Evolutionary conservation across 169 alveolate genomes (phyloP).

Genomic region (Eimeria zaria): DNA sequence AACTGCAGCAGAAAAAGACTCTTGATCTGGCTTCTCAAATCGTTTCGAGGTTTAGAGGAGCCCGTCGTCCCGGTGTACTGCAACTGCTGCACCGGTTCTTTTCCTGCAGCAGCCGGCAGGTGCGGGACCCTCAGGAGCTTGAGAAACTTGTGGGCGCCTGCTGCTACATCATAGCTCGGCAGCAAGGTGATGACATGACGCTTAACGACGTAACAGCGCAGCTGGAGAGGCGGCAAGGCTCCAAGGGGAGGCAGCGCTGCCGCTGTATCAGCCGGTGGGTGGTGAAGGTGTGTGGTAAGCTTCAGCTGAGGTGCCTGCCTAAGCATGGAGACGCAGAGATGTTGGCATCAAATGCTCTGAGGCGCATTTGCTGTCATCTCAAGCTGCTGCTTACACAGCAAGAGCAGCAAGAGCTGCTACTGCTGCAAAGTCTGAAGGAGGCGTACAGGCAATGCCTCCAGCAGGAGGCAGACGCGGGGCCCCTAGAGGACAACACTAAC

Average conservation of each 20-base stretch:
- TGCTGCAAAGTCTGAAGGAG: slow-evolving; percentile 55
- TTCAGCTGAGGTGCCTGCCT: slow-evolving; percentile 76
- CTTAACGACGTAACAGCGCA: slow-evolving; percentile 40
- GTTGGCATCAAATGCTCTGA: slow-evolving; percentile 50
- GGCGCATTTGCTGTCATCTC: slow-evolving; percentile 34
- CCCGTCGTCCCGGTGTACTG: slow-evolving; percentile 75
- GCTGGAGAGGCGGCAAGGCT: slow-evolving; percentile 62
- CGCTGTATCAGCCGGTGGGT: slow-evolving; percentile 72
- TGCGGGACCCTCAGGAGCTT: slow-evolving; percentile 73
- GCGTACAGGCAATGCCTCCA: slow-evolving; percentile 49
- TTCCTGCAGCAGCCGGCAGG: slow-evolving; percentile 67
- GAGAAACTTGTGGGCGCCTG: slow-evolving; percentile 78
- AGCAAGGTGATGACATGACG: slow-evolving; percentile 63
- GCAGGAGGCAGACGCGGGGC: slow-evolving; percentile 29
- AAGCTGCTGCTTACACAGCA: slow-evolving; percentile 62
- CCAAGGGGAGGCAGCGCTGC: slow-evolving; percentile 75
- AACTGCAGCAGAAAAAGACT: slow-evolving; percentile 37
- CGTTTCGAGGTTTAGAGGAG: slow-evolving; percentile 52
- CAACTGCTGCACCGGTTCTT: slow-evolving; percentile 74
- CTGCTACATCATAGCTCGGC: slow-evolving; percentile 78
- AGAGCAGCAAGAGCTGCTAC: slow-evolving; percentile 73
- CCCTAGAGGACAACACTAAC: background rate
- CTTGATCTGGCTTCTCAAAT: slow-evolving; percentile 61
- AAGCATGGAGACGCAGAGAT: slow-evolving; percentile 31
- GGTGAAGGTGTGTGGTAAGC: slow-evolving; percentile 66